Evolutionary conservation across 345 rosid genomes (phyloP), one percentile per base, ranked within the genome.

Genomic region (Nephelium lappaceum): DNA sequence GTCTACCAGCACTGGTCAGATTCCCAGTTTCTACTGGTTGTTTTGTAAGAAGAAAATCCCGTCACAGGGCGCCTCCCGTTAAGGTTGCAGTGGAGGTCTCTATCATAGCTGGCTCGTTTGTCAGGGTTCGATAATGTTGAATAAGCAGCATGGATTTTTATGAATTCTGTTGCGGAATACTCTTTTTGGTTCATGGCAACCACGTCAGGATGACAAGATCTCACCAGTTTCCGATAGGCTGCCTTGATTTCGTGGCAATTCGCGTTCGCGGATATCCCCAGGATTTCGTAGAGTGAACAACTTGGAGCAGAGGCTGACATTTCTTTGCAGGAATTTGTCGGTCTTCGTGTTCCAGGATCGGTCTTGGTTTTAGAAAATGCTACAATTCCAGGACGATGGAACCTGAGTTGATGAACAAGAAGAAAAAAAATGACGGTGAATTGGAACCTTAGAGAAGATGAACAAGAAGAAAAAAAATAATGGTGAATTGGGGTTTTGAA

Each of bases 1-100:
- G n/a, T n/a, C 86, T 91, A 90, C 95, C 95, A 88, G 62, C 95
- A 90, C 83, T 91, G 95, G 63, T 91, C 95, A 19, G 90, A 88
- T 83, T 90, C 95, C 93, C 95, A 91, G 19, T 81, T 89, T 36
- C 82, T 84, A 18, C 64, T 2, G 11, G 72, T 7, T 60, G 67
- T 11, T 62, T 77, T 45, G 15, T 38, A 83, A n/a, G 84, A 71
- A 16, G 85, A 81, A 72, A 77, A 80, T 27, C 78, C 67, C 0
- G 86, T 77, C 71, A 74, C 74, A 1, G 79, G 73, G 69, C 77
- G 67, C 19, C 36, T 60, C n/a, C 27, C 55, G 5, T 60, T 60
- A 10, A 49, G 63, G 24, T 71, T 2, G 62, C 49, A 8, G 71
- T 36, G 74, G 45, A 87, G 85, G 69, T 83, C 84, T 24, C 78